phyloP scores from a whole-genome alignment of 192 early-diverging fungal genomes.

The Coemansia sp. region DNA sequence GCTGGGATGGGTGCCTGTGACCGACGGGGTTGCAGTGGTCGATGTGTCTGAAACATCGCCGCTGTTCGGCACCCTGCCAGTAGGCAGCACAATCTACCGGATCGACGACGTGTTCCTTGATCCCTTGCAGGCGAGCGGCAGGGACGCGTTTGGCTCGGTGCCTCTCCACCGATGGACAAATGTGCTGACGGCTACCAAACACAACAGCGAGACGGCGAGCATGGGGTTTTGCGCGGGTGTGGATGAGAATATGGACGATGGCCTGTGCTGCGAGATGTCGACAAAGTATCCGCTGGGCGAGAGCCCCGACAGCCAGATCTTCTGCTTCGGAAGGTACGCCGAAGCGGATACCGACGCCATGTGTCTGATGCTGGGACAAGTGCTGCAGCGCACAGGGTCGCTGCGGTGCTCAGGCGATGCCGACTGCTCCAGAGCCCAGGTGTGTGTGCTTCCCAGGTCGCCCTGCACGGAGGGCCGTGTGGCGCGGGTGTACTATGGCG shows the following conservation, averaged over 20 bases:
- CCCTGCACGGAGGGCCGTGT: slow-evolving; percentile 29
- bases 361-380: slow-evolving; percentile 33
- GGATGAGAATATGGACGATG: slow-evolving; percentile 34
- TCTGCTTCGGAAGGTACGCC: slow-evolving; percentile 34
- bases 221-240: slow-evolving; percentile 24
- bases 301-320: slow-evolving; percentile 39
- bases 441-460: slow-evolving; percentile 41
- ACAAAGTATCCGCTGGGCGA: slow-evolving; percentile 34
- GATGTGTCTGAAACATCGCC: slow-evolving; percentile 26
- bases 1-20: slow-evolving; percentile 13
- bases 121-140: not conserved
- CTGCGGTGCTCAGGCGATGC: slow-evolving; percentile 19
- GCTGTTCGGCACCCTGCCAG: slow-evolving; percentile 21
- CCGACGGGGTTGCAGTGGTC: slow-evolving; percentile 27
- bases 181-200: slow-evolving; percentile 18
- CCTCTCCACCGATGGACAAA: slow-evolving; percentile 34
- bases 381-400: slow-evolving; percentile 14
- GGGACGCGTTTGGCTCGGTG: slow-evolving; percentile 2
- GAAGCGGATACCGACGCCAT: slow-evolving; percentile 3
- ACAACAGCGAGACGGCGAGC: slow-evolving; percentile 16
- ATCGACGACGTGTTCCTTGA: slow-evolving; percentile 35
- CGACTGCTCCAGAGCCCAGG: slow-evolving; percentile 11
- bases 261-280: slow-evolving; percentile 51
- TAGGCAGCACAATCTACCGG: slow-evolving; percentile 22
- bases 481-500: slow-evolving; percentile 24